Percentiles rank a stretch among this genome's conserved stretches.
Evolutionary conservation across 148 eudicot genomes (phyloP).

Genomic region (Linanthus parryae): DNA sequence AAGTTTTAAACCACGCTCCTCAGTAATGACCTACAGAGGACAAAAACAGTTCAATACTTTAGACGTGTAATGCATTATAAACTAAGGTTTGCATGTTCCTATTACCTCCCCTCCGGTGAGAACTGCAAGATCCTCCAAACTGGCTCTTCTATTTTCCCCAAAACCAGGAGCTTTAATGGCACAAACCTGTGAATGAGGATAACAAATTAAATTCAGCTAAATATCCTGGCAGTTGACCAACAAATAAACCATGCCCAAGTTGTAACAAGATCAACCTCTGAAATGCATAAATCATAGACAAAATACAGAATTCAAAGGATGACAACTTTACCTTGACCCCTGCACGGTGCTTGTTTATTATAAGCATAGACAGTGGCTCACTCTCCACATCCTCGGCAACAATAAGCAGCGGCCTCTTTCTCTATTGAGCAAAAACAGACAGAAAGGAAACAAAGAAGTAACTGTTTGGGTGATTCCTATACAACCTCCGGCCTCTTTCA

Average conservation of each 20-base stretch:
- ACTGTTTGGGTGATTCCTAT: slow-evolving; percentile 3
- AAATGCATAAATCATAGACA: no score
- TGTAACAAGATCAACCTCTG: background rate
- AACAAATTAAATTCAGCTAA: background rate
- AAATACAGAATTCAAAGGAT: slow-evolving; percentile 6
- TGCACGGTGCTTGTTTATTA: slow-evolving; percentile 84
- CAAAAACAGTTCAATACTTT: slow-evolving; percentile 8
- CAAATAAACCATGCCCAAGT: no score
- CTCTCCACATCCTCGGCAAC: slow-evolving; percentile 95
- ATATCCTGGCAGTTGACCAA: slow-evolving; percentile 1
- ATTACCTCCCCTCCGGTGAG: slow-evolving; percentile 95
- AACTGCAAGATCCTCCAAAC: slow-evolving; percentile 77
- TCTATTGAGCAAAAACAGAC: slow-evolving; percentile 33
- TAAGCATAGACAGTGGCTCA: slow-evolving; percentile 66
- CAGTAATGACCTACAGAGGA: slow-evolving; percentile 61
- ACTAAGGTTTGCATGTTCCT: background rate
- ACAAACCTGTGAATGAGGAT: slow-evolving; percentile 56
- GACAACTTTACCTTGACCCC: slow-evolving; percentile 63
- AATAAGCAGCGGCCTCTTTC: slow-evolving; percentile 58
- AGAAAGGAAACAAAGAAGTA: slow-evolving; percentile 12
- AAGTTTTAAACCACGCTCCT: slow-evolving; percentile 65
- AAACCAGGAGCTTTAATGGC: slow-evolving; percentile 98
- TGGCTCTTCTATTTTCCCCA: slow-evolving; percentile 91
- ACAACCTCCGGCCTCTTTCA: background rate
- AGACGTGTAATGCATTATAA: slow-evolving; percentile 7